Evolutionary conservation across 2,329 filamentous ascomycete species (phyloP), one percentile per base, ranked within the genome.

Genomic region (Sclerotiophoma versabilis): DNA sequence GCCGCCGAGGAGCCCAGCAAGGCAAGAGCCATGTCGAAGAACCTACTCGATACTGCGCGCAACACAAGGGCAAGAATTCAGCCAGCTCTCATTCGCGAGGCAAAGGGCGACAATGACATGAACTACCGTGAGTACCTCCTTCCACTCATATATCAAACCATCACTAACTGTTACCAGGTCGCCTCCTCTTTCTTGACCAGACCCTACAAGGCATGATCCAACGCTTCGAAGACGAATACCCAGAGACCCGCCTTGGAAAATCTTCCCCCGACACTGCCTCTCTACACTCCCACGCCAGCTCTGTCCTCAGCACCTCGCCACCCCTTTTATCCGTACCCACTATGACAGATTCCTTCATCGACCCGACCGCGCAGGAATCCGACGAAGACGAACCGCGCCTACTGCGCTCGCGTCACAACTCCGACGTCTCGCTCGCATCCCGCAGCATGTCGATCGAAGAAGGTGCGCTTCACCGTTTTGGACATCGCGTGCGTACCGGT

Each of bases 221-320:
- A 71, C 89, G 95, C 23, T 99, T 98, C 71, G 95, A 98, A 74
- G 90, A 96, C 71, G 93, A 98, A 75, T 98, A 92, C 67, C 95
- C 95, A 0, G 93, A 98, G 70, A 96, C 91, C 0, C 87, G 91
- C 29, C 80, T 85, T 34, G 63, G 70, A 14, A 66, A 71, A 15
- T 62, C 63, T 23, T 67, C 74, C n/a, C 45, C 57, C 11, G 69
- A 74, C 12, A 53, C 59, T 8, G 61, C 60, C 7, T 75, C 72
- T 3, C 60, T 61, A 0, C 59, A 66, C 48, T 71, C 66, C 19
- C 51, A 23, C 27, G 65, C 63, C 37, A 75, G 70, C 49, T 75
- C 70, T 32, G 42, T 65, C 26, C 66, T 67, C 10, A 72, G 69
- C 59, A 65, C 54, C 34, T 72, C 71, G 3, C 69, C 66, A 2